These are phyloP conservation scores for Clarkia xantiana DNA, from an alignment of 345 rosid genomes.

Conservation along the genomic window DNA sequence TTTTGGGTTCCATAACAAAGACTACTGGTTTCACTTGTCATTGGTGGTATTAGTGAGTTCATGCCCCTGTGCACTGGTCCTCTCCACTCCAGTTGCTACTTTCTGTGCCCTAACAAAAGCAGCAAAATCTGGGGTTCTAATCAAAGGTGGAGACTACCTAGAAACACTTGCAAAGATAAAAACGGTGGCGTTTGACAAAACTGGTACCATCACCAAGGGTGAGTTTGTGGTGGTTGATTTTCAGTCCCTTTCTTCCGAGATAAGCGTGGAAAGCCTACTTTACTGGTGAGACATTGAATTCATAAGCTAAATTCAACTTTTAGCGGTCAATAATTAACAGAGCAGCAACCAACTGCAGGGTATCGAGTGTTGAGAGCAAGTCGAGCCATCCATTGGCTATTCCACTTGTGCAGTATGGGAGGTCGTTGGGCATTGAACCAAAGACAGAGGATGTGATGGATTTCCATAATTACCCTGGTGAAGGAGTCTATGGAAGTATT, in stretches of 20 bases:
- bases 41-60: constrained; percentile 80
- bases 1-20: constrained; percentile 20
- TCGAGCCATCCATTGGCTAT: constrained; percentile 93
- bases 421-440: constrained; percentile 42
- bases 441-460: constrained; percentile 55
- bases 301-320: background rate
- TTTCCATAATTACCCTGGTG: constrained; percentile 70
- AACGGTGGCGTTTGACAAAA: constrained; percentile 74
- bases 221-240: constrained; percentile 72
- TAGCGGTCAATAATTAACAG: too few relatives aligned
- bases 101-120: constrained; percentile 87
- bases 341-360: constrained; percentile 25
- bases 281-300: constrained; percentile 35
- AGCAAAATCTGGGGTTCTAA: constrained; percentile 64
- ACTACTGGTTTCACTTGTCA: constrained; percentile 64
- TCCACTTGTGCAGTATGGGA: constrained; percentile 53
- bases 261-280: constrained; percentile 30
- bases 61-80: constrained; percentile 84
- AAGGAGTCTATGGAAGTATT: constrained; percentile 70
- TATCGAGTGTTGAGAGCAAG: constrained; percentile 79
- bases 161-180: constrained; percentile 62
- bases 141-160: constrained; percentile 78
- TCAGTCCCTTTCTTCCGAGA: constrained; percentile 26
- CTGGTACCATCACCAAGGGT: constrained; percentile 80
- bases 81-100: constrained; percentile 85